phyloP scores from a whole-genome alignment of 306 rosid species.

The Cicer cuneatum region DNA sequence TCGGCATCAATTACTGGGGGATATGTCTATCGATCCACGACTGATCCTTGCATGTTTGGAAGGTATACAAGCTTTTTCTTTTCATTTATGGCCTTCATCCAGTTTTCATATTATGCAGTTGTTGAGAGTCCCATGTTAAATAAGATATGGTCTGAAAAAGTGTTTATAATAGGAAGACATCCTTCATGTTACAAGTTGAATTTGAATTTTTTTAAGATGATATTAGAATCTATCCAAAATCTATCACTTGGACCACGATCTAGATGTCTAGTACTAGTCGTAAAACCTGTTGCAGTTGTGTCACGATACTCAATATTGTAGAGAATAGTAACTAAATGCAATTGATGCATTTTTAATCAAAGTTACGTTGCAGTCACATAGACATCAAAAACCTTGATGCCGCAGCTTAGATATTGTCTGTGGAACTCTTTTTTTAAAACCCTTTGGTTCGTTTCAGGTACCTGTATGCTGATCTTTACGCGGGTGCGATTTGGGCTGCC shows the following conservation, averaged over 20 bases:
- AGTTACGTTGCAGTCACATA: not conserved
- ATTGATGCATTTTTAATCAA: no score
- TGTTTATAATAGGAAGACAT: not conserved
- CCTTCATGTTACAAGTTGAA: not conserved
- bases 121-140: not conserved
- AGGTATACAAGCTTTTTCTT: slow-evolving; percentile 56
- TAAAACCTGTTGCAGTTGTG: no score
- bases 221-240: no score
- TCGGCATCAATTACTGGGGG: slow-evolving; percentile 92
- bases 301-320: no score
- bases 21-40: slow-evolving; percentile 78
- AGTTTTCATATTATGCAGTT: slow-evolving; percentile 6
- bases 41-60: slow-evolving; percentile 94
- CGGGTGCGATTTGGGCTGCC: slow-evolving; percentile 70
- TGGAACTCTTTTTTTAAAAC: not conserved
- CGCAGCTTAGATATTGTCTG: not conserved
- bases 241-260: no score
- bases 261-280: no score
- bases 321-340: not conserved
- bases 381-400: not conserved
- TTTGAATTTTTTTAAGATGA: not conserved
- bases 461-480: slow-evolving; percentile 78
- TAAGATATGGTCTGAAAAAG: not conserved
- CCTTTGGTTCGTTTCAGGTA: slow-evolving; percentile 56
- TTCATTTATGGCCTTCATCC: not conserved